Evolutionary conservation across 2,329 filamentous ascomycete genomes (phyloP).

Genomic region (Gremmenia infestans): DNA sequence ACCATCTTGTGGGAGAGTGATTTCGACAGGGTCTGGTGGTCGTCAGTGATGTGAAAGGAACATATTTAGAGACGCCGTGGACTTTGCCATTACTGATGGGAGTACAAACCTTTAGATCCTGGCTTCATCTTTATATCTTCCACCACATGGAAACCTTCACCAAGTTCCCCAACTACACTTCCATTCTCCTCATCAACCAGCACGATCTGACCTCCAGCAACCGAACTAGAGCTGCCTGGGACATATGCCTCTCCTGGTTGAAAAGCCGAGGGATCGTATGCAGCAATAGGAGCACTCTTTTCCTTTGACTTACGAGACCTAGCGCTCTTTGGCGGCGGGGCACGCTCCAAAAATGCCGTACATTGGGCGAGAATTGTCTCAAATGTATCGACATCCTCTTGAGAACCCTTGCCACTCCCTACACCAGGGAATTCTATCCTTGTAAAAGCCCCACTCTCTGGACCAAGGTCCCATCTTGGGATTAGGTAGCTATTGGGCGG

Average conservation of each 20-base stretch:
- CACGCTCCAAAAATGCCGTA: slow-evolving; percentile 87
- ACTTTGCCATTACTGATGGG: neutral
- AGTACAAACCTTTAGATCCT: slow-evolving; percentile 81
- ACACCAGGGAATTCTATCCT: slow-evolving; percentile 81
- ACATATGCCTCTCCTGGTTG: slow-evolving; percentile 75
- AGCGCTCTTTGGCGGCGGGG: slow-evolving; percentile 46
- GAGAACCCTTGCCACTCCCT: slow-evolving; percentile 66
- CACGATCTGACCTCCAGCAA: slow-evolving; percentile 72
- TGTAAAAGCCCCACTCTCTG: slow-evolving; percentile 84
- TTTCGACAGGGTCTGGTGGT: slow-evolving; percentile 67
- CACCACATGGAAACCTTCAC: slow-evolving; percentile 73
- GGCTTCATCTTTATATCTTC: slow-evolving; percentile 71
- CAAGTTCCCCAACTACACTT: slow-evolving; percentile 87
- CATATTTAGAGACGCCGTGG: neutral
- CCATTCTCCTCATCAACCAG: slow-evolving; percentile 94
- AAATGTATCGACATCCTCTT: slow-evolving; percentile 93
- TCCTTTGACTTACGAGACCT: slow-evolving; percentile 20
- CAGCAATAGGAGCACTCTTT: slow-evolving; percentile 35
- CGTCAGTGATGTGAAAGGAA: slow-evolving; percentile 4
- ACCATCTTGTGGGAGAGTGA: slow-evolving; percentile 65
- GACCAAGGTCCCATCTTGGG: slow-evolving; percentile 88
- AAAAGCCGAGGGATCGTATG: slow-evolving; percentile 80
- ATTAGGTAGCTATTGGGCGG: slow-evolving; percentile 90
- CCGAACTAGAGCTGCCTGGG: slow-evolving; percentile 53
- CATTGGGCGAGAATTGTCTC: slow-evolving; percentile 98